Conservation (phyloP, 164 flowering plant genomes). For the Magnolia changhungtana region DNA sequence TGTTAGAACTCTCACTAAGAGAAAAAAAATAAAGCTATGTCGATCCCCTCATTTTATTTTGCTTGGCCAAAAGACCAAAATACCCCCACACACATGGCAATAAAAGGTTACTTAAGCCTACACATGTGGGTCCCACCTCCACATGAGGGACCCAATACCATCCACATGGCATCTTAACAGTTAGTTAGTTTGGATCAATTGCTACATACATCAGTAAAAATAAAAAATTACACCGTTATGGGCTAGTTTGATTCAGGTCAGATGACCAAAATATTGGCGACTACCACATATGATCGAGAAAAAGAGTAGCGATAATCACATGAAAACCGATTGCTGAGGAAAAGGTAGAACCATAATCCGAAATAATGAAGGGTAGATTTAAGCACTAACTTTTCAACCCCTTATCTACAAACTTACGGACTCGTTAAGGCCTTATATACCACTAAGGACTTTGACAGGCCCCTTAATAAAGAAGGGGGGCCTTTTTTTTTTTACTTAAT, state of each 20-base stretch:
- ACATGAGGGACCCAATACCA: neutral
- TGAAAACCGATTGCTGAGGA: neutral
- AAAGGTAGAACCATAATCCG: slow-evolving; percentile 5
- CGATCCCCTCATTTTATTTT: neutral
- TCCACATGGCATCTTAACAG: neutral
- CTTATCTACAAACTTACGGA: too few species aligned
- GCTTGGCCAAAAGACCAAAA: too few species aligned
- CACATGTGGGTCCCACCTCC: too few species aligned
- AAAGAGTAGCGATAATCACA: slow-evolving; percentile 8
- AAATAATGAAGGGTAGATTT: too few species aligned
- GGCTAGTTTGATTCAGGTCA: neutral
- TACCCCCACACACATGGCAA: too few species aligned
- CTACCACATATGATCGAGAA: slow-evolving; percentile 6
- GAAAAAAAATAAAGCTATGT: neutral
- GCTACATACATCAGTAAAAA: neutral
- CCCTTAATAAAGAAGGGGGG: too few species aligned
- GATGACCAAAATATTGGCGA: slow-evolving; percentile 9
- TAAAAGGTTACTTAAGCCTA: too few species aligned
- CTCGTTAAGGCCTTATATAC: too few species aligned
- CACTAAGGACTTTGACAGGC: too few species aligned
- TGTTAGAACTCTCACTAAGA: neutral
- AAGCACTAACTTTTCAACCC: too few species aligned
- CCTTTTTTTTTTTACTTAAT: too few species aligned
- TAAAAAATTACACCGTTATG: neutral
- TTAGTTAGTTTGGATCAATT: neutral